These are phyloP conservation scores for Cercospora sesami DNA, from an alignment of 2,329 filamentous ascomycete genomes.

Conservation along the genomic window DNA sequence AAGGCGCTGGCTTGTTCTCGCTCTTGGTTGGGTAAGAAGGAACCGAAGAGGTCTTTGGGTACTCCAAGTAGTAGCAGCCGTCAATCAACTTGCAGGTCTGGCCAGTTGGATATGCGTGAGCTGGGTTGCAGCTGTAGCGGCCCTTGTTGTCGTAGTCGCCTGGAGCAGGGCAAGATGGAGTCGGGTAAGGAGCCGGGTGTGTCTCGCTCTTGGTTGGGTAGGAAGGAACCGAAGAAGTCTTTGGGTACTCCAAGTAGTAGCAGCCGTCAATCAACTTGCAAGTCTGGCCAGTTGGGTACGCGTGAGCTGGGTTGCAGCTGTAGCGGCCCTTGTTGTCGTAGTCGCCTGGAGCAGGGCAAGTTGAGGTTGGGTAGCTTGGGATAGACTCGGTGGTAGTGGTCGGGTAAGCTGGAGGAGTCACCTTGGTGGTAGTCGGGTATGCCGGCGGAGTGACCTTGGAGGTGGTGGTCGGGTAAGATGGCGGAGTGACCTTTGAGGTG, in stretches of 20 bases:
- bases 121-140: slow-evolving; percentile 25
- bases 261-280: slow-evolving; percentile 23
- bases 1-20: background rate
- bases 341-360: slow-evolving; percentile 15
- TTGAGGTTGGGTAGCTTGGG: background rate
- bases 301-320: slow-evolving; percentile 26
- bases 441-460: slow-evolving; percentile 14
- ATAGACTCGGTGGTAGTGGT: background rate
- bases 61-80: slow-evolving; percentile 22
- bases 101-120: slow-evolving; percentile 26
- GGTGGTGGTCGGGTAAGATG: slow-evolving; percentile 11
- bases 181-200: background rate
- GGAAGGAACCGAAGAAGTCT: background rate
- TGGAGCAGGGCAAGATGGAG: slow-evolving; percentile 12
- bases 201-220: no score
- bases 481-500: slow-evolving; percentile 15
- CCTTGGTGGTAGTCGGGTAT: background rate
- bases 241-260: slow-evolving; percentile 21
- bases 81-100: slow-evolving; percentile 23
- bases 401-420: background rate
- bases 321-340: slow-evolving; percentile 13
- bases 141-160: slow-evolving; percentile 9
- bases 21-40: background rate
- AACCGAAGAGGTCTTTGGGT: slow-evolving; percentile 10
- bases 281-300: slow-evolving; percentile 27